Percentiles rank a stretch among this genome's conserved stretches.
Conservation (phyloP, 352 stramenopile genomes). For the Phytophthora megakarya region DNA sequence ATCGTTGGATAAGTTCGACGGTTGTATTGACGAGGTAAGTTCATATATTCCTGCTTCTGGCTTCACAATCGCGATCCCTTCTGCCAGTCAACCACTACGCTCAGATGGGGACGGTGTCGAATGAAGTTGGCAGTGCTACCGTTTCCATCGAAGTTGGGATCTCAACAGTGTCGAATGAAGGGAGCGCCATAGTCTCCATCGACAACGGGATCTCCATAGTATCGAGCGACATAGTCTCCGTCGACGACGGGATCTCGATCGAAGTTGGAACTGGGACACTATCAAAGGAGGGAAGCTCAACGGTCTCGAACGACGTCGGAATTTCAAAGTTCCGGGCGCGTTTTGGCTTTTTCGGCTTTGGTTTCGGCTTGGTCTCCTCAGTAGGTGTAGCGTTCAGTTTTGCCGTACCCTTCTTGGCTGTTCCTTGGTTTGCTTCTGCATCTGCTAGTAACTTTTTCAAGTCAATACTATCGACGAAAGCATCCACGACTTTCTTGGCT, state of each 20-base stretch:
- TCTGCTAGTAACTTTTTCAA: conserved; percentile 44
- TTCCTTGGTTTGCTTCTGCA: conserved; percentile 27
- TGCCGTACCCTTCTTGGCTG: conserved; percentile 6
- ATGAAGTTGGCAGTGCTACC: conserved; percentile 6
- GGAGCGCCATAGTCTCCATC: conserved; percentile 14
- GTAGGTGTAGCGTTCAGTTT: background rate
- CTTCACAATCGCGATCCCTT: background rate
- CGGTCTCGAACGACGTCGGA: conserved; percentile 32
- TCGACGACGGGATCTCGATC: conserved; percentile 16
- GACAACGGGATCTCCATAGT: conserved; percentile 6
- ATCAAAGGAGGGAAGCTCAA: conserved; percentile 23
- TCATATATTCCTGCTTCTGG: background rate
- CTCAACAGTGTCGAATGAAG: conserved; percentile 6
- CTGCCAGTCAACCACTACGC: background rate
- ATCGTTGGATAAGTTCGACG: background rate
- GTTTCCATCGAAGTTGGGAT: conserved; percentile 16
- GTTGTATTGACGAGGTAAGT: background rate
- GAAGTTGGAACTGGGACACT: conserved; percentile 6
- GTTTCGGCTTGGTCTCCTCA: conserved; percentile 9
- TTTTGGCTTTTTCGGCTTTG: conserved; percentile 31
- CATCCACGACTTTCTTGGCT: conserved; percentile 46
- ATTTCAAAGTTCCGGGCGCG: conserved; percentile 37
- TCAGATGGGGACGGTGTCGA: conserved; percentile 20
- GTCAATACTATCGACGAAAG: conserved; percentile 44
- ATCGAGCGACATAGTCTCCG: conserved; percentile 18